Conservation (phyloP, 495 filamentous ascomycete species). For the Aspergillus cavernicola region DNA sequence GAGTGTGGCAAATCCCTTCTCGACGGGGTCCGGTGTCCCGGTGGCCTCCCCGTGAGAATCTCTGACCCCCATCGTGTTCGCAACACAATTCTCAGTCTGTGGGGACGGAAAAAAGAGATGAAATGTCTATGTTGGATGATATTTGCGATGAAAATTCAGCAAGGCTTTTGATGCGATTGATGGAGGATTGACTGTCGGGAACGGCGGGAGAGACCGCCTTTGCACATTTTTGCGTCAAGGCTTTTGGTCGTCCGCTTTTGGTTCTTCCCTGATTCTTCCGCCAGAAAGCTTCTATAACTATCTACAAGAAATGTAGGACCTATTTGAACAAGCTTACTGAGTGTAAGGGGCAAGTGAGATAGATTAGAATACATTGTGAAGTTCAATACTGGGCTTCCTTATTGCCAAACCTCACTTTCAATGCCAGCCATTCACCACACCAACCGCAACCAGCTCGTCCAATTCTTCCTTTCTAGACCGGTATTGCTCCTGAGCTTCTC, state of each 20-base stretch:
- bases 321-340: no score
- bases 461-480: constrained; percentile 72
- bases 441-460: constrained; percentile 50
- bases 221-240: constrained; percentile 9
- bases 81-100: constrained; percentile 7
- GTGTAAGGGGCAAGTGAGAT: no score
- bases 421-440: constrained; percentile 44
- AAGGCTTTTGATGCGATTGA: constrained; percentile 21
- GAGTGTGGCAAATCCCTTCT: constrained; percentile 75
- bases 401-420: constrained; percentile 16
- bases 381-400: not conserved
- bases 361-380: constrained; percentile 13
- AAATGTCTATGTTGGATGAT: constrained; percentile 20
- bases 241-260: constrained; percentile 15
- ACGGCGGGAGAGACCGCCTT: constrained; percentile 22
- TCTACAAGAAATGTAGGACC: not conserved
- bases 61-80: constrained; percentile 42
- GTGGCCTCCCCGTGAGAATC: constrained; percentile 47
- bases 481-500: constrained; percentile 88
- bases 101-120: constrained; percentile 17
- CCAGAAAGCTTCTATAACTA: not conserved
- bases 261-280: constrained; percentile 5
- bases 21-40: constrained; percentile 58
- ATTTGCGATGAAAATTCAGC: constrained; percentile 25
- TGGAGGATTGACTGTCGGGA: constrained; percentile 16